These are phyloP conservation scores for Ricinus communis DNA, from an alignment of 345 rosid species.

Conservation along the genomic window DNA sequence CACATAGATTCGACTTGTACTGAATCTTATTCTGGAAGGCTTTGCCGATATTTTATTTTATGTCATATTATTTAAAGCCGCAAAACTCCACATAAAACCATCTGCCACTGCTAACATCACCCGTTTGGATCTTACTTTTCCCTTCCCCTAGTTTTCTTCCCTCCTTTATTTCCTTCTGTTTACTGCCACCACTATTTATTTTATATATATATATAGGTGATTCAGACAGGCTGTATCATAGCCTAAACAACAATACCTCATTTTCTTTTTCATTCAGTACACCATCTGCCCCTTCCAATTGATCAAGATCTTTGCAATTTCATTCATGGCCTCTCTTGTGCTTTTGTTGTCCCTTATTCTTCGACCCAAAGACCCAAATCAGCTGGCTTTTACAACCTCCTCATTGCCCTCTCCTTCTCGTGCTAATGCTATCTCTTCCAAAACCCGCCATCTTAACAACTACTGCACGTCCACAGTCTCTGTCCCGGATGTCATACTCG, in stretches of 20 bases:
- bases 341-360: not conserved
- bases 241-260: not conserved
- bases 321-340: constrained; percentile 5
- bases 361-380: constrained; percentile 2
- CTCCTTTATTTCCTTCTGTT: too few relatives aligned
- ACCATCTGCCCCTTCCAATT: not conserved
- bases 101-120: too few relatives aligned
- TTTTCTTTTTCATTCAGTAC: not conserved
- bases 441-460: not conserved
- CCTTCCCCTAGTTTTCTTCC: too few relatives aligned
- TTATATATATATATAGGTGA: too few relatives aligned
- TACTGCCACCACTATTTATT: too few relatives aligned
- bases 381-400: not conserved
- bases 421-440: not conserved
- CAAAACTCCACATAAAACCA: too few relatives aligned
- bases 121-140: too few relatives aligned
- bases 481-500: not conserved
- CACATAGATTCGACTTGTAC: too few relatives aligned
- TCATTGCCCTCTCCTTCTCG: not conserved
- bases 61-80: too few relatives aligned
- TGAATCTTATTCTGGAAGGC: too few relatives aligned
- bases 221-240: too few relatives aligned
- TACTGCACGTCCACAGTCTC: not conserved
- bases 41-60: too few relatives aligned
- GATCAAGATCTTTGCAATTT: not conserved